Percentiles rank a stretch among this genome's conserved stretches.
Evolutionary conservation across 306 rosid species (phyloP).

Genomic region (Trichosanthes cucumerina): DNA sequence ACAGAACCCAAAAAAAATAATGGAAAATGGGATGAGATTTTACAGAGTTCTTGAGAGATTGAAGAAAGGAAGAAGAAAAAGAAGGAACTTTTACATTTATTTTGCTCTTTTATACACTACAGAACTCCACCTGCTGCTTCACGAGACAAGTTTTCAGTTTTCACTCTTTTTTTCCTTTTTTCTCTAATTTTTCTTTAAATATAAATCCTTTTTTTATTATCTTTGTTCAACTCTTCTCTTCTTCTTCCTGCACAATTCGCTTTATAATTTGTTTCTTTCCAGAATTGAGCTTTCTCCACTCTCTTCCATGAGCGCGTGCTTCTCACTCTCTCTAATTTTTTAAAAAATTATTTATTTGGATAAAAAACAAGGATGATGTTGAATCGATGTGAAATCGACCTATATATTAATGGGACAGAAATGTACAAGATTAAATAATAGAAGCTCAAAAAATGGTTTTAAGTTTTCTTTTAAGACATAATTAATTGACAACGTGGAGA

Average conservation of each 20-base stretch:
- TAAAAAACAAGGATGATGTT: neutral
- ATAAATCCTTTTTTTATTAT: neutral
- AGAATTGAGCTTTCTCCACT: neutral
- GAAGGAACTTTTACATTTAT: conserved; percentile 21
- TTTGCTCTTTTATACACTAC: neutral
- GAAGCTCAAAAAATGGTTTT: neutral
- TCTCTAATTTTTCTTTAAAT: neutral
- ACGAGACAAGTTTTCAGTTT: conserved; percentile 52
- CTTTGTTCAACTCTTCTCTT: neutral
- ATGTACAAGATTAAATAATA: neutral
- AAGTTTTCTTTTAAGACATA: no score
- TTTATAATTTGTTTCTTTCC: conserved; percentile 14
- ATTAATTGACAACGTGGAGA: no score
- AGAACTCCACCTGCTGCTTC: conserved; percentile 52
- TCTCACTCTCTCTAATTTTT: neutral
- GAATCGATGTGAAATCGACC: neutral
- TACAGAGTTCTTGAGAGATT: conserved; percentile 15
- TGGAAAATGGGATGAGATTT: neutral
- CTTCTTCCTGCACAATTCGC: neutral
- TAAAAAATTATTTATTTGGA: neutral
- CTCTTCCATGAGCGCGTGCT: neutral
- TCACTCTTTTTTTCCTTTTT: neutral
- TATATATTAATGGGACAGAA: neutral
- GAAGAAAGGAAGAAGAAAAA: conserved; percentile 16
- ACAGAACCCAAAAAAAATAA: no score